Base-by-base conservation (phyloP, 768 basidiomycete genomes). In the Xanthoconium purpureum region DNA sequence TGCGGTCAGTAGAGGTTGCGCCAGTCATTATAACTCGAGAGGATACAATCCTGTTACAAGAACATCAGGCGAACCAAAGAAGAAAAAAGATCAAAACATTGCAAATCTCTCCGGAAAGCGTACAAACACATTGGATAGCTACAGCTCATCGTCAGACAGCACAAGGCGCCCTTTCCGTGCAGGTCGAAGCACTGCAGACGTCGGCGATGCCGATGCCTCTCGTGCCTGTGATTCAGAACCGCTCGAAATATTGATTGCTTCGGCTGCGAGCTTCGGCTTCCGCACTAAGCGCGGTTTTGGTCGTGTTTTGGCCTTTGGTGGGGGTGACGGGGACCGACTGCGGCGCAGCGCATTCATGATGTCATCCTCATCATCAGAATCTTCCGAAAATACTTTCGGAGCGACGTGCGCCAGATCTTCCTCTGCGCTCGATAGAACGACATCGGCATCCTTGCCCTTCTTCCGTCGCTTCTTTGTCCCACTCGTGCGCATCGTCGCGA, bases 401-500 rank as follows among this genome's bases (percentile, higher is more conserved):
- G 45, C 43, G 50, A 55, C 63, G 24, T 14, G 55, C 65, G 14
- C 56, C 58, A 38, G 61, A 44, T 52, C 70, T 30, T 43, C 70
- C 63, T 78, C 61, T 36, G 44, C 46, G 29, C 78, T 71, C 75
- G 72, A 77, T 70, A 50, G 78, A 67, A 67, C 81, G 74, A 63
- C 78, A 77, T 62, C 82, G 73, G 63, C 78, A 77, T 62, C 81
- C 71, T 46, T 78, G 7, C 50, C 73, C 54, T 71, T 73, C 51
- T 69, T 75, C 53, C 74, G 80, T 71, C 89, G 84, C 81, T 78
- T 83, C 74, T 81, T 83, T 38, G 78, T 82, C 39, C 80, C 82
- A 28, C 67, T 70, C 13, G 78, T 75, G 5, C 71, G 74, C 73
- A 83, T 81, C 54, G 78, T 68, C 33, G 61, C 60, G 5, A 75